Evolutionary conservation across 2,329 filamentous ascomycete species (phyloP), one percentile per base, ranked within the genome.

Genomic region (Pseudocercospora ulei): DNA sequence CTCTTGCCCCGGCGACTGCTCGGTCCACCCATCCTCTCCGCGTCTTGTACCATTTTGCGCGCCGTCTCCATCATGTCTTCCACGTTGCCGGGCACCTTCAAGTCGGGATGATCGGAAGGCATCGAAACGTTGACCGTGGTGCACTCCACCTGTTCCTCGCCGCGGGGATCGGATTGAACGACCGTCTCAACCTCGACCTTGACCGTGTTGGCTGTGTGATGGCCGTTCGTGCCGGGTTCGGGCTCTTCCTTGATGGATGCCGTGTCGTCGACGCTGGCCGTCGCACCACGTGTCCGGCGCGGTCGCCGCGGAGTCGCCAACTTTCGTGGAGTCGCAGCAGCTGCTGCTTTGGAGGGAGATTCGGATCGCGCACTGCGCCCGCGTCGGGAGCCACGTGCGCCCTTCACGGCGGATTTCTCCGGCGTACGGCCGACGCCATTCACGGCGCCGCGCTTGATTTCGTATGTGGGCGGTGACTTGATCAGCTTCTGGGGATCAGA

Each of bases 41-140:
- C 78, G 49, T 77, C 77, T 46, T 81, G 73, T 3, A 95, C 87
- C 83, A 95, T 94, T 51, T 79, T 75, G 65, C 80, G 85, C 19
- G 90, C 90, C 55, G 84, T 78, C 17, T 78, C 78, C 43, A 96
- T 80, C 80, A 95, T 86, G 39, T 78, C 74, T 41, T 81, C 73
- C 4, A 34, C 35, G 53, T 90, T 82, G 48, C 86, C 81, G 0
- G 83, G 77, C 7, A 78, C 74, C 0, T 82, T 79, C 5, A 86
- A 70, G 44, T 83, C 75, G 0, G 75, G 68, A 29, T 71, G 67
- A 37, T 72, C 73, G 6, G 75, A 70, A 3, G 86, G 82, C 56
- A 90, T 70, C 48, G 90, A 81, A 7, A 90, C 69, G 46, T 80
- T 80, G 33, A 88, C 76, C 30, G 78, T 76, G 4, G 80, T 87